Conservation (phyloP, 1,284 basidiomycete genomes). For the Testicularia cyperi region DNA sequence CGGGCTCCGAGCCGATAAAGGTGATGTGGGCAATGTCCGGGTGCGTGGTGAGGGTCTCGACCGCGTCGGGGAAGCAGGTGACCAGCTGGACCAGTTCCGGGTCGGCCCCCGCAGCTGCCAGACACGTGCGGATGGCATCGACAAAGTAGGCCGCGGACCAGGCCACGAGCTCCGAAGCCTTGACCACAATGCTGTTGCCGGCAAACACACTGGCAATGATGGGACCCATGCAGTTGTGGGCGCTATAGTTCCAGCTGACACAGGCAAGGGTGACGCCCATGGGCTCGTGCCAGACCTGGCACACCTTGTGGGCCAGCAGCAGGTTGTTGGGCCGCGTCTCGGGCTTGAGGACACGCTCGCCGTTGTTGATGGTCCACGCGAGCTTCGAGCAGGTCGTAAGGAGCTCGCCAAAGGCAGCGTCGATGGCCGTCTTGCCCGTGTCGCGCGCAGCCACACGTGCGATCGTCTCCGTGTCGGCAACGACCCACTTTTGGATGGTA, state of each 20-base stretch:
- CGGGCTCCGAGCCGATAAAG: slow-evolving; percentile 88
- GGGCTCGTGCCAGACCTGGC: slow-evolving; percentile 80
- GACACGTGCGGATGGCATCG: slow-evolving; percentile 63
- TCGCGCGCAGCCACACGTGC: slow-evolving; percentile 88
- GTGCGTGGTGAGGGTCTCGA: slow-evolving; percentile 77
- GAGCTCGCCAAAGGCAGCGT: slow-evolving; percentile 64
- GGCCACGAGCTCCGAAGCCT: slow-evolving; percentile 66
- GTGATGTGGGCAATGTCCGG: slow-evolving; percentile 72
- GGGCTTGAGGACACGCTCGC: slow-evolving; percentile 36
- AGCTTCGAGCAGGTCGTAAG: slow-evolving; percentile 54
- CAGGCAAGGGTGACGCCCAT: slow-evolving; percentile 89
- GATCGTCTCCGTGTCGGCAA: slow-evolving; percentile 80
- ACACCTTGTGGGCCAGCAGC: slow-evolving; percentile 78
- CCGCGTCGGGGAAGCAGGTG: slow-evolving; percentile 83
- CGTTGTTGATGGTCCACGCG: slow-evolving; percentile 49
- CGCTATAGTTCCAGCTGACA: slow-evolving; percentile 76
- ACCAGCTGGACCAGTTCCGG: slow-evolving; percentile 67
- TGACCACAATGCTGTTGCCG: slow-evolving; percentile 86
- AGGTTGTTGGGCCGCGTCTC: slow-evolving; percentile 66
- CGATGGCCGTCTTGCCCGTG: slow-evolving; percentile 81
- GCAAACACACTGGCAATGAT: slow-evolving; percentile 85
- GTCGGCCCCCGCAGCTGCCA: slow-evolving; percentile 72
- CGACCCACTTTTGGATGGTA: slow-evolving; percentile 84
- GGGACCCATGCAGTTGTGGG: slow-evolving; percentile 90
- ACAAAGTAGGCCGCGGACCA: slow-evolving; percentile 63